A percentile compares a stretch with the other conserved stretches of the same genome.
Evolutionary conservation across 2,329 filamentous ascomycete species (phyloP).

Genomic region (Diplodia corticola): DNA sequence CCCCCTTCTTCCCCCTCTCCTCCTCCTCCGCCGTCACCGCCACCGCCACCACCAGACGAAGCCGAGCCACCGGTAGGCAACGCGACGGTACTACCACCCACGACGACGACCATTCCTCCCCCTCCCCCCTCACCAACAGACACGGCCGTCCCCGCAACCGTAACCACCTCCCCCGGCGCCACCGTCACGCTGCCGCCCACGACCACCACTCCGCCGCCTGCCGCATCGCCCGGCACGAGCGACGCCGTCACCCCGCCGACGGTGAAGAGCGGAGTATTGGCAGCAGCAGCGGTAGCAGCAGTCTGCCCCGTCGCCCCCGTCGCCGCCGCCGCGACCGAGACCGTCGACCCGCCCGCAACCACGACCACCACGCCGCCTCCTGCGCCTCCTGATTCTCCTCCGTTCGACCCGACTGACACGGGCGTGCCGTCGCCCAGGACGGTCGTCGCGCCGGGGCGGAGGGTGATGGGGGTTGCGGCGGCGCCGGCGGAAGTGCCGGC

Average conservation of each 20-base stretch:
- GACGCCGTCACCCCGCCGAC: not conserved
- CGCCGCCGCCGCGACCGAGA: not conserved
- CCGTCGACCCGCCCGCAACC: not conserved
- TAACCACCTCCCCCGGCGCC: not conserved
- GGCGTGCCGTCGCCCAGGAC: constrained; percentile 35
- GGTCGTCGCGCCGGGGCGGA: constrained; percentile 35
- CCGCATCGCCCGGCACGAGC: not conserved
- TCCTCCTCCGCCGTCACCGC: not conserved
- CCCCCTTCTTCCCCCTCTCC: not conserved
- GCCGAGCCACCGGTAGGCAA: not conserved
- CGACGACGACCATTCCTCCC: not conserved
- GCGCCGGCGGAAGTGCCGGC: constrained; percentile 26
- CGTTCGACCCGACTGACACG: constrained; percentile 27
- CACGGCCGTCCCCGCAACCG: not conserved
- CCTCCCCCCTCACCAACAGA: not conserved
- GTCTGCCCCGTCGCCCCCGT: not conserved
- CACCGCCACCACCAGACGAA: too few relatives aligned
- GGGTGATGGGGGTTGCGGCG: constrained; percentile 30
- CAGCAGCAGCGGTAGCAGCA: not conserved
- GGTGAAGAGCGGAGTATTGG: not conserved
- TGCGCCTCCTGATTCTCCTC: too few relatives aligned
- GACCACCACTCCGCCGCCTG: not conserved
- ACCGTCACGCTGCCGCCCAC: not conserved
- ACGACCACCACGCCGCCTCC: too few relatives aligned
- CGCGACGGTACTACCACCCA: not conserved